Conservation (phyloP, 2,329 filamentous ascomycete genomes). For the Aspergillus uvarum region DNA sequence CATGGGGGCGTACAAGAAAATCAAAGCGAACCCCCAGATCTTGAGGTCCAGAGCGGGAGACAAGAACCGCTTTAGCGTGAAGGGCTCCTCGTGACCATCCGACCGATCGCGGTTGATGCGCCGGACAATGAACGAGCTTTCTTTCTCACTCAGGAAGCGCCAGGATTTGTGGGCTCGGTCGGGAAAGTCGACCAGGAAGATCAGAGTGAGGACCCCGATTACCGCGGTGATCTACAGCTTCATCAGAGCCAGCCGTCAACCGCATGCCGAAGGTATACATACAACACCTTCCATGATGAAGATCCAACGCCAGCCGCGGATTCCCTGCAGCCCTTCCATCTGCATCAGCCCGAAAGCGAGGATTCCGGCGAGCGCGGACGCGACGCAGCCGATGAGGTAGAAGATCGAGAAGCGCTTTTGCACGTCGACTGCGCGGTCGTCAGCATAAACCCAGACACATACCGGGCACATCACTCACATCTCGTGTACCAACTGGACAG, state of each 20-base stretch:
- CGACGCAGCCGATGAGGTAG: slow-evolving; percentile 51
- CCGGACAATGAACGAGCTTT: slow-evolving; percentile 52
- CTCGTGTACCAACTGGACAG: slow-evolving; percentile 71
- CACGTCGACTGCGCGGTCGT: slow-evolving; percentile 25
- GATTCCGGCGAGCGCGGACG: slow-evolving; percentile 51
- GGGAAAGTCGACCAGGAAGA: slow-evolving; percentile 43
- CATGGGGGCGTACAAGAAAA: slow-evolving; percentile 50
- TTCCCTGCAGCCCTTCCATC: slow-evolving; percentile 43
- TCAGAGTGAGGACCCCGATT: slow-evolving; percentile 31
- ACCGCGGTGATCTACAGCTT: slow-evolving; percentile 25
- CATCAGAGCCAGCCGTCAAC: background rate
- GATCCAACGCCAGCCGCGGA: slow-evolving; percentile 55
- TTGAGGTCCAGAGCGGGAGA: slow-evolving; percentile 51
- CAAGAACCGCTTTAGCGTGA: slow-evolving; percentile 49
- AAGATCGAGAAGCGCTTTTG: slow-evolving; percentile 44
- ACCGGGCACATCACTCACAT: slow-evolving; percentile 21
- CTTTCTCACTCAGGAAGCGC: slow-evolving; percentile 37
- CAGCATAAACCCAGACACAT: background rate
- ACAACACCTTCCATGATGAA: slow-evolving; percentile 55
- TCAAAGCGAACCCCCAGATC: slow-evolving; percentile 55
- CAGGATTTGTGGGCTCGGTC: slow-evolving; percentile 34
- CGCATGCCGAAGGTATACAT: slow-evolving; percentile 2
- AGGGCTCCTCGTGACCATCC: slow-evolving; percentile 51
- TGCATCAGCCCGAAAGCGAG: slow-evolving; percentile 45
- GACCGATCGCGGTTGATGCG: slow-evolving; percentile 55